Conservation (phyloP, 2,329 filamentous ascomycete genomes). For the Huntiella decipiens region DNA sequence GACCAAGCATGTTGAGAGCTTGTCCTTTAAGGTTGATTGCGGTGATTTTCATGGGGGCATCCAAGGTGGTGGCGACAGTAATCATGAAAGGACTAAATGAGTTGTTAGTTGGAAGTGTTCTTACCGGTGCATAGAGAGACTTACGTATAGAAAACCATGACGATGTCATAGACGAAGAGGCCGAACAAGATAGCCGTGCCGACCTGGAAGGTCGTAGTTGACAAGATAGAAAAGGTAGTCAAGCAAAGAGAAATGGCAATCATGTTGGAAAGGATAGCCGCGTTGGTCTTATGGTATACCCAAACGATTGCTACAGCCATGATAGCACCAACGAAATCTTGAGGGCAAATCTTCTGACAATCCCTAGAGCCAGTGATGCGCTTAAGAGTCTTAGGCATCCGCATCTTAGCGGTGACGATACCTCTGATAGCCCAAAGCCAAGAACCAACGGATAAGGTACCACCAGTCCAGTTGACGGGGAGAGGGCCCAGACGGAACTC, state of each 20-base stretch:
- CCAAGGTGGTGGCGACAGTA: conserved; percentile 70
- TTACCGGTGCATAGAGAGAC: conserved; percentile 16
- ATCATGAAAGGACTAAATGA: conserved; percentile 53
- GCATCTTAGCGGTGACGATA: conserved; percentile 33
- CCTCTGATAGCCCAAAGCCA: conserved; percentile 31
- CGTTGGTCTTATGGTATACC: conserved; percentile 46
- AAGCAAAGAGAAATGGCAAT: conserved; percentile 81
- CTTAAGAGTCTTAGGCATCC: conserved; percentile 29
- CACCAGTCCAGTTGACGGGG: conserved; percentile 12
- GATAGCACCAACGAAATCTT: conserved; percentile 36
- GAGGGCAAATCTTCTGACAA: conserved; percentile 33
- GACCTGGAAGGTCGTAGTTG: conserved; percentile 71
- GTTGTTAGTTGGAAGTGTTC: conserved; percentile 12
- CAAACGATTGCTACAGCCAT: conserved; percentile 35
- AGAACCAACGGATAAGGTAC: background rate
- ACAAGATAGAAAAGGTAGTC: conserved; percentile 61
- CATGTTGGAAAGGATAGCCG: conserved; percentile 53
- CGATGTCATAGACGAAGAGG: conserved; percentile 87
- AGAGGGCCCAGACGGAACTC: conserved; percentile 14
- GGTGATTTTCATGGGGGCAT: conserved; percentile 82
- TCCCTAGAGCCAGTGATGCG: conserved; percentile 24
- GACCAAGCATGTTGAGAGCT: conserved; percentile 62
- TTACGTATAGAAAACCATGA: conserved; percentile 73
- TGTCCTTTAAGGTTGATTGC: conserved; percentile 48
- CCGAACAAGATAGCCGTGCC: conserved; percentile 59